A percentile compares a stretch with the other conserved stretches of the same genome.
These are phyloP conservation scores for Phlebiopsis flavidoalba DNA, from an alignment of 768 basidiomycete genomes.

Conservation along the genomic window DNA sequence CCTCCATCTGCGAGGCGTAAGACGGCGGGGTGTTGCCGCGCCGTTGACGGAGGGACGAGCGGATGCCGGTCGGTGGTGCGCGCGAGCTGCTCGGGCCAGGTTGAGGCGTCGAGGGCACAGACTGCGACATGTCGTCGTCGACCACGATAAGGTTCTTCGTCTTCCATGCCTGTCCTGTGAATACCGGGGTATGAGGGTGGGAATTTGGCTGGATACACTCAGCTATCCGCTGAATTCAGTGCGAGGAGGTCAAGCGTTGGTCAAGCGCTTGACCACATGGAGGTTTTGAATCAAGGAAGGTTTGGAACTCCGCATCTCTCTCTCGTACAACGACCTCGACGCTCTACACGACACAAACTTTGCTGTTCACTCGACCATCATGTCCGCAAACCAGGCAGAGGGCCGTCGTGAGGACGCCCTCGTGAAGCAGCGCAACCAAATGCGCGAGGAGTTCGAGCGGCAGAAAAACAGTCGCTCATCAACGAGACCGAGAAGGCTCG, in stretches of 20 bases:
- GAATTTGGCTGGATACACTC: neutral
- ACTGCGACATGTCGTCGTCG: slow-evolving; percentile 18
- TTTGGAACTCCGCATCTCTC: slow-evolving; percentile 2
- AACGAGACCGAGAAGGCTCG: slow-evolving; percentile 91
- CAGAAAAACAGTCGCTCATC: slow-evolving; percentile 77
- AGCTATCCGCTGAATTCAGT: neutral
- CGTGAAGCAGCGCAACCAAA: slow-evolving; percentile 73
- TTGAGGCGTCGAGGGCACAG: slow-evolving; percentile 2
- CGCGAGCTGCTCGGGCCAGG: slow-evolving; percentile 11
- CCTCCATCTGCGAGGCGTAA: slow-evolving; percentile 16
- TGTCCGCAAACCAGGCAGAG: slow-evolving; percentile 77
- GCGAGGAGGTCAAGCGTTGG: neutral
- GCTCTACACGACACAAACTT: neutral
- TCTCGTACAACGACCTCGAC: neutral
- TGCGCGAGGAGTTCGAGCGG: slow-evolving; percentile 77
- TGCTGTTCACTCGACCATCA: slow-evolving; percentile 22
- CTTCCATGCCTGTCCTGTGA: slow-evolving; percentile 8
- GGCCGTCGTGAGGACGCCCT: slow-evolving; percentile 85
- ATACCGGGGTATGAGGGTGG: neutral
- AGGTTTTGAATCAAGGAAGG: neutral
- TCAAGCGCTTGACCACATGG: neutral
- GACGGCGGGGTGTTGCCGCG: slow-evolving; percentile 16
- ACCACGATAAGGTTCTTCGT: slow-evolving; percentile 24
- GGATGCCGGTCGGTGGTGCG: slow-evolving; percentile 14
- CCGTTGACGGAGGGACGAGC: slow-evolving; percentile 11